Base-by-base conservation (phyloP, 768 basidiomycete genomes). In the Podaxis sp. region DNA sequence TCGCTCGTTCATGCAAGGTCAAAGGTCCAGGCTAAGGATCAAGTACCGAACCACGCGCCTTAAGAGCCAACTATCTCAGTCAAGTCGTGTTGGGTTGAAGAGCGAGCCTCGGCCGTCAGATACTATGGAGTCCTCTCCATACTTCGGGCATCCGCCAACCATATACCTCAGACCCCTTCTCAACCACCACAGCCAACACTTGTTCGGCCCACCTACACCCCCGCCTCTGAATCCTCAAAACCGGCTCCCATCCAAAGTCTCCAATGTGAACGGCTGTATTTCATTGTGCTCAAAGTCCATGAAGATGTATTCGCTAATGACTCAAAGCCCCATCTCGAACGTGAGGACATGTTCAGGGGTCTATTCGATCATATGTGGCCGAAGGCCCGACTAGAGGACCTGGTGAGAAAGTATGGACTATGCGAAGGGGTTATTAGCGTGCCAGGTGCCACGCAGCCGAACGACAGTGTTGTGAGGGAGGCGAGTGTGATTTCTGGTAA, bases 141-240 rank as follows among this genome's bases (percentile, higher is more conserved):
- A 28, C 28, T 28, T 28, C 28, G 1, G 28, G n/a, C 51, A 79
- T 95, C 64, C 84, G 86, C 26, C 69, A 79, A 0, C 89, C 89
- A 0, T 93, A 93, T 74, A 78, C 88, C 3, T 88, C 88, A 50
- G 90, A 95, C 66, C 91, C 92, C 0, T 94, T 93, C 75, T 91
- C 90, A 0, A 66, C 73, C 74, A 60, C 63, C 20, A 65, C 65
- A 12, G 73, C 62, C 63, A 72, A 64, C 26, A 28, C 68, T 3
- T 64, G 64, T 48, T 62, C 66, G 12, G 12, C 63, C 67, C 11
- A 73, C 62, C 61, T 75, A 65, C 60, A 37, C 67, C 71, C 49
- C 66, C 58, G 59, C 57, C 63, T 56, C 62, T 65, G 65, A n/a
- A 64, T 70, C 12, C 64, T 79, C 10, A 76, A 73, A 41, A 76